phyloP scores from a whole-genome alignment of 2,329 filamentous ascomycete genomes.

The Fusarium incarnatum region DNA sequence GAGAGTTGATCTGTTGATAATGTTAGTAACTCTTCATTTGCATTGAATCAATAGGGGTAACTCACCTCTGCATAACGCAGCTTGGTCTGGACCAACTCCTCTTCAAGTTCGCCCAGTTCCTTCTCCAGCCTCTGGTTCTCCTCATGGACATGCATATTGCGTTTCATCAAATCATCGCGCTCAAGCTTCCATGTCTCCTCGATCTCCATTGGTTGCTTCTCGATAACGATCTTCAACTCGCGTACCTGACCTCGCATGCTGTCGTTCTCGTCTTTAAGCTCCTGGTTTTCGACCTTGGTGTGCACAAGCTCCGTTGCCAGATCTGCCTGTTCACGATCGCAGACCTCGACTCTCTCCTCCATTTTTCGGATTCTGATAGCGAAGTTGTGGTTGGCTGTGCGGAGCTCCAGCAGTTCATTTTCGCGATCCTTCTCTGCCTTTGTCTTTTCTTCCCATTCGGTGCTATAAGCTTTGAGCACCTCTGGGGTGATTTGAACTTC shows the following conservation, averaged over 20 bases:
- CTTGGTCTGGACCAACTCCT: constrained; percentile 91
- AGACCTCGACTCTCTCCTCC: constrained; percentile 88
- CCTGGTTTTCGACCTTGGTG: constrained; percentile 93
- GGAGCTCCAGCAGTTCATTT: constrained; percentile 80
- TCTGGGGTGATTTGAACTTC: constrained; percentile 86
- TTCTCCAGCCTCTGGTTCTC: constrained; percentile 91
- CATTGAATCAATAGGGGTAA: constrained; percentile 31
- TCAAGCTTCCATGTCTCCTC: constrained; percentile 84
- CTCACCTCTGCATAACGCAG: constrained; percentile 94
- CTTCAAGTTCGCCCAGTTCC: constrained; percentile 90
- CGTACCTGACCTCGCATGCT: constrained; percentile 84
- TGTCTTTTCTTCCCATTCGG: constrained; percentile 93
- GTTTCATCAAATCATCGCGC: constrained; percentile 90
- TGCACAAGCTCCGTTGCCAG: constrained; percentile 92
- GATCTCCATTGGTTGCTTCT: constrained; percentile 89
- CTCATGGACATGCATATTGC: constrained; percentile 92
- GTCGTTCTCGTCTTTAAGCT: constrained; percentile 90
- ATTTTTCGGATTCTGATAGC: constrained; percentile 83
- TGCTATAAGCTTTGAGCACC: constrained; percentile 80
- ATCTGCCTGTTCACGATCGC: constrained; percentile 89
- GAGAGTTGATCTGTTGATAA: constrained; percentile 70
- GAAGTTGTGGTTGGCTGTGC: constrained; percentile 73
- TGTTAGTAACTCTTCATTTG: constrained; percentile 27
- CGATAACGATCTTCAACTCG: constrained; percentile 86
- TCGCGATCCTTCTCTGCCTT: constrained; percentile 85